Evolutionary conservation across 169 alveolate genomes (phyloP), one percentile per base, ranked within the genome.

Genomic region (Plasmodium gallinaceum): DNA sequence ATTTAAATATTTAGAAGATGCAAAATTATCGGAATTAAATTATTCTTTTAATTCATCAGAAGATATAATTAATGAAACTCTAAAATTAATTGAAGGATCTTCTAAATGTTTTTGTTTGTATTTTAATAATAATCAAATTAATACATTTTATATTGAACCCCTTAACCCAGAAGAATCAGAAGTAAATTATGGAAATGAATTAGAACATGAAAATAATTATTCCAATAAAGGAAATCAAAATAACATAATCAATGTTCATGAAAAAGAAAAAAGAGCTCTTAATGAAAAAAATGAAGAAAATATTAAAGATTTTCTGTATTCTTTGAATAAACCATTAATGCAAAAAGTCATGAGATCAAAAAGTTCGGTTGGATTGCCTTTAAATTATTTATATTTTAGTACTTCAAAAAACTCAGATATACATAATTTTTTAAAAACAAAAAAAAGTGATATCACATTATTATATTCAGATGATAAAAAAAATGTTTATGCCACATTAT

Each of bases 341-440:
- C 89, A 78, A 9, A 52, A 51, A 66, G 39, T 66, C 7, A 78
- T 78, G 89, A 22, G 66, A 20, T 18, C 52, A 26, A 78, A 78
- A 43, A 32, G 75, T 7, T 42, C 78, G 14, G n/a, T 46, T 18
- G 89, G 65, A 54, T 24, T 78, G 8, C 89, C 89, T 58, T 43
- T 78, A 43, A 78, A 78, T 39, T 78, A 78, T 69, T 20, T 78
- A n/a, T 78, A 78, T 43, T 78, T 78, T 43, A 64, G 89, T 69
- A 37, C 64, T 57, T 48, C 71, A 32, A 78, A 78, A 78, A 78
- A 78, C 51, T 64, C 78, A 16, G 89, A 78, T 22, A 78, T 78
- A 37, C 66, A 78, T 57, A 20, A 78, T 62, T 78, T 64, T 43
- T 12, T 78, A 78, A 64, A 78, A 65, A 46, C 26, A 5, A 65